Conservation (phyloP, 768 basidiomycete species). For the Xerocomus spinulosus region DNA sequence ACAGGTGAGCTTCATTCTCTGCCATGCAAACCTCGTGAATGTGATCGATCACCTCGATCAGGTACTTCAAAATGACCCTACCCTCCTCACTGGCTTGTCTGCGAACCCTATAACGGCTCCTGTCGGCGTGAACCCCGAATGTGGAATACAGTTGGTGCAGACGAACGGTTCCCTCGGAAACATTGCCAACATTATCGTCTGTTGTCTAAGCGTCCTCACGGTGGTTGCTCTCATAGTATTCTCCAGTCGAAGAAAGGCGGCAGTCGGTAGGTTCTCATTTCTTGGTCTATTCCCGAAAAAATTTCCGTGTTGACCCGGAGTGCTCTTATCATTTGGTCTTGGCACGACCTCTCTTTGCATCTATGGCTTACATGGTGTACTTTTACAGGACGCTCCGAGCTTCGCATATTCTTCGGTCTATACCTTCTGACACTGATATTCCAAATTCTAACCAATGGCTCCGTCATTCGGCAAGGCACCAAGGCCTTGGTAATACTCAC, state of each 20-base stretch:
- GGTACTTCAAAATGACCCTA: slow-evolving; percentile 35
- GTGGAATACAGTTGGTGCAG: slow-evolving; percentile 67
- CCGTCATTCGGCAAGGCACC: slow-evolving; percentile 74
- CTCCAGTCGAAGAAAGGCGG: slow-evolving; percentile 70
- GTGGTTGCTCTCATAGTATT: slow-evolving; percentile 52
- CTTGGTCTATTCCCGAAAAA: neutral
- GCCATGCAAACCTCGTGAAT: slow-evolving; percentile 1
- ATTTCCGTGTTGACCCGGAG: neutral
- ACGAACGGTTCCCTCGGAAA: slow-evolving; percentile 64
- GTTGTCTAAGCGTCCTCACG: slow-evolving; percentile 66
- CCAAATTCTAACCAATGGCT: slow-evolving; percentile 77
- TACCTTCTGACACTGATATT: slow-evolving; percentile 73
- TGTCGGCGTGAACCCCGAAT: slow-evolving; percentile 77
- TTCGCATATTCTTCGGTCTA: slow-evolving; percentile 58
- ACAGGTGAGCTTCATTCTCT: slow-evolving; percentile 49
- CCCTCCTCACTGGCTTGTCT: slow-evolving; percentile 40
- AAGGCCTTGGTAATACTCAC: slow-evolving; percentile 63
- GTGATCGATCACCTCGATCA: slow-evolving; percentile 31
- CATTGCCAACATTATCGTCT: slow-evolving; percentile 81
- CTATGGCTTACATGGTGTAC: slow-evolving; percentile 3
- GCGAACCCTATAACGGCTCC: slow-evolving; percentile 52
- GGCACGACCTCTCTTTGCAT: neutral
- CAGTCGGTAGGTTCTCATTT: slow-evolving; percentile 65
- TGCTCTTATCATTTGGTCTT: neutral
- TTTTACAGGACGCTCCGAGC: slow-evolving; percentile 58